Evolutionary conservation across 2,329 filamentous ascomycete genomes (phyloP).

Genomic region (Didymosphaeria variabile): DNA sequence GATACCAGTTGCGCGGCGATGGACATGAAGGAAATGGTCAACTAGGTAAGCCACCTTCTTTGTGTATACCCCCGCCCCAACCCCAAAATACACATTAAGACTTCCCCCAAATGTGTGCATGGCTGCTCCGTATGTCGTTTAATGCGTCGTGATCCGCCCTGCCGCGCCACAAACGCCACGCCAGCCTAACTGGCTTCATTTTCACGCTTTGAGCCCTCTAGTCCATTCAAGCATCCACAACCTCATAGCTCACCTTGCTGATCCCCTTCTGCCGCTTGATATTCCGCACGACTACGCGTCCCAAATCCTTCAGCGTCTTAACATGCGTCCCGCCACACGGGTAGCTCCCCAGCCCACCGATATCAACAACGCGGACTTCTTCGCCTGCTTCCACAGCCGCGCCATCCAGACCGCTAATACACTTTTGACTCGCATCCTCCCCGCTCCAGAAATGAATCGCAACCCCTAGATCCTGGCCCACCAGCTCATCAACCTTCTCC

Average conservation of each 20-base stretch:
- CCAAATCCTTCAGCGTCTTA: conserved; percentile 65
- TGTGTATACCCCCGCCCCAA: conserved; percentile 7
- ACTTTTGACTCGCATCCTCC: conserved; percentile 61
- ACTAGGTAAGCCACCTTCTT: neutral
- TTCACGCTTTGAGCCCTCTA: neutral
- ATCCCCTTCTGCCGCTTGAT: conserved; percentile 71
- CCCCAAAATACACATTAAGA: neutral
- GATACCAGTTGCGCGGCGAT: conserved; percentile 12
- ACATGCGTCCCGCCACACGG: conserved; percentile 82
- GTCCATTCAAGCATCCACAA: conserved; percentile 30
- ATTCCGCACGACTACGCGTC: conserved; percentile 71
- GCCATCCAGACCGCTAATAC: conserved; percentile 59
- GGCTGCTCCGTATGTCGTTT: neutral
- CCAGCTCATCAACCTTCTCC: conserved; percentile 65
- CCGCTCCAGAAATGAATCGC: conserved; percentile 74
- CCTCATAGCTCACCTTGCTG: conserved; percentile 64
- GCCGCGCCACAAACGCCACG: neutral
- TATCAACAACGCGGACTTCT: conserved; percentile 69
- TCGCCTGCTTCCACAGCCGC: conserved; percentile 44
- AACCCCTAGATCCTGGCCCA: conserved; percentile 52
- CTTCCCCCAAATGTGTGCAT: neutral
- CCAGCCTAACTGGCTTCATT: neutral
- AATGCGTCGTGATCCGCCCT: neutral
- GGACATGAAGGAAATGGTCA: neutral
- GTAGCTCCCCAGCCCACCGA: conserved; percentile 74